Conservation (phyloP, 2,329 filamentous ascomycete genomes). For the Saccharata proteae region DNA sequence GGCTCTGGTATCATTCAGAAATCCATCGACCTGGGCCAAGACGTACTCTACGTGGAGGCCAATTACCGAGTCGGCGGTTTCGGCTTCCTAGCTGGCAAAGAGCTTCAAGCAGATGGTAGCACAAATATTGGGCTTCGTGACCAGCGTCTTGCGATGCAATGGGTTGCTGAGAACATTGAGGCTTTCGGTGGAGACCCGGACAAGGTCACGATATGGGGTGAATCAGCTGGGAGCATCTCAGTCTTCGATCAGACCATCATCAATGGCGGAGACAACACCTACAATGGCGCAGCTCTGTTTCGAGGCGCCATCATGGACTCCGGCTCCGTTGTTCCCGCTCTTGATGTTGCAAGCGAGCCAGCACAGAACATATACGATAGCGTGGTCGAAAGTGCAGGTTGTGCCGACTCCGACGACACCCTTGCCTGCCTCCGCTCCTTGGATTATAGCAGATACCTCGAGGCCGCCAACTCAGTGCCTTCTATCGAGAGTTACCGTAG, state of each 20-base stretch:
- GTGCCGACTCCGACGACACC: constrained; percentile 28
- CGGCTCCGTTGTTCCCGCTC: constrained; percentile 25
- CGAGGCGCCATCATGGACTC: constrained; percentile 61
- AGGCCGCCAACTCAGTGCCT: constrained; percentile 59
- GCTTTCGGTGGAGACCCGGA: constrained; percentile 68
- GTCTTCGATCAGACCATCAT: constrained; percentile 66
- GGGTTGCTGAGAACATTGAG: constrained; percentile 66
- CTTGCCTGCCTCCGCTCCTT: constrained; percentile 37
- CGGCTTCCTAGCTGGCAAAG: constrained; percentile 58
- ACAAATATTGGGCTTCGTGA: constrained; percentile 62
- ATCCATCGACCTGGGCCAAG: constrained; percentile 41
- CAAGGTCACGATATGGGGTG: constrained; percentile 72
- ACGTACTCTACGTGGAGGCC: constrained; percentile 62
- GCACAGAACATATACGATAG: constrained; percentile 46
- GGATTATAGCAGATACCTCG: constrained; percentile 38
- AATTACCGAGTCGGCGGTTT: constrained; percentile 69
- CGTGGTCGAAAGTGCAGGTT: constrained; percentile 38
- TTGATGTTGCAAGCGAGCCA: constrained; percentile 51
- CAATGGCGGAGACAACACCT: constrained; percentile 59
- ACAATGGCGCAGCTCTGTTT: constrained; percentile 66
- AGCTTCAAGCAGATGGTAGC: constrained; percentile 54
- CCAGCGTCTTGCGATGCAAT: constrained; percentile 59
- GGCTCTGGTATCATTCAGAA: constrained; percentile 26
- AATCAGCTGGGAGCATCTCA: constrained; percentile 47
- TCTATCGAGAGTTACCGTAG: constrained; percentile 55